Evolutionary conservation across 2,329 filamentous ascomycete species (phyloP).

Genomic region (Magnaporthiopsis poae): DNA sequence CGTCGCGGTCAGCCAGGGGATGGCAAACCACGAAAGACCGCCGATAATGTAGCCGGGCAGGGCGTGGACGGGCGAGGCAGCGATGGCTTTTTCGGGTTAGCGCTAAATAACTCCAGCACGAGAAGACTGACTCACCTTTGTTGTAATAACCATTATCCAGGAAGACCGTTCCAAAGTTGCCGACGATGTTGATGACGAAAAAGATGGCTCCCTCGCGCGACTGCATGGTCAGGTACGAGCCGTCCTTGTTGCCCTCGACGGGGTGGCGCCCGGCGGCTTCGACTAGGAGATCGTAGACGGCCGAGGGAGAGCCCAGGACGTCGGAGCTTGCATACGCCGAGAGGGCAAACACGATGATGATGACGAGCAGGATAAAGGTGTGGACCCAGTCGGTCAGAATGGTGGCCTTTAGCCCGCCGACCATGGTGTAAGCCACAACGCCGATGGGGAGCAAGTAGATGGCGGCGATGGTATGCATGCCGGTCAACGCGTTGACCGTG

Average conservation of each 20-base stretch:
- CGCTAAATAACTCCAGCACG: too few relatives aligned
- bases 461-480: constrained; percentile 67
- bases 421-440: constrained; percentile 69
- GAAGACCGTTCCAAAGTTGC: constrained; percentile 78
- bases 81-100: constrained; percentile 91
- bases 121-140: too few relatives aligned
- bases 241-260: constrained; percentile 67
- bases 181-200: constrained; percentile 79
- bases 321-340: constrained; percentile 68
- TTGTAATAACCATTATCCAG: constrained; percentile 55
- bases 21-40: constrained; percentile 82
- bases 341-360: constrained; percentile 77
- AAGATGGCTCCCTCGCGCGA: constrained; percentile 75
- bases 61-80: constrained; percentile 73
- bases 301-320: constrained; percentile 61
- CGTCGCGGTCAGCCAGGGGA: constrained; percentile 80
- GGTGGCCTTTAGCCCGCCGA: constrained; percentile 75
- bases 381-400: constrained; percentile 82
- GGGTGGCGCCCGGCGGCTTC: constrained; percentile 60
- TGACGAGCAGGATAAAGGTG: constrained; percentile 72
- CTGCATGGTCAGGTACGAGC: constrained; percentile 79
- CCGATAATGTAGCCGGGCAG: constrained; percentile 82
- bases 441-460: constrained; percentile 75
- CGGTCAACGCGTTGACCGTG: constrained; percentile 61
- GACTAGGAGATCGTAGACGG: constrained; percentile 69